Evolutionary conservation across 1,139 yeast genomes (phyloP), one percentile per base, ranked within the genome.

Genomic region (Candida sp.): DNA sequence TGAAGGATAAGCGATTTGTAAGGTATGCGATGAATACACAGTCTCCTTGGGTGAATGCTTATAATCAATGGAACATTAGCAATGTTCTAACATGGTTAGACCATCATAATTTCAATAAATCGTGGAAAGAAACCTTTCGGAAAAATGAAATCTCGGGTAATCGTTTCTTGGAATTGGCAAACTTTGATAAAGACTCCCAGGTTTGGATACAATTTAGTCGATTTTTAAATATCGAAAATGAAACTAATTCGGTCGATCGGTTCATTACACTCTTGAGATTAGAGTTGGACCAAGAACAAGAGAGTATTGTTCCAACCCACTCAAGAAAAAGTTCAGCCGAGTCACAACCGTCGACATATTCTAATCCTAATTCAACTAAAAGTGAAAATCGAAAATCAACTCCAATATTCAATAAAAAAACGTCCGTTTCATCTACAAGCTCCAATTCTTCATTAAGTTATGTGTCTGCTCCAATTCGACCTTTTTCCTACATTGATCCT

Each of bases 41-140:
- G 43, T 49, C 61, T 1, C 49, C 60, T 3, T 46, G 49, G n/a
- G 54, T 52, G 11, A 55, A 51, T 37, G 45, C 60, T 3, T 54
- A 65, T 12, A 56, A 56, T 12, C 58, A 55, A 40, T 89, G 97
- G 97, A 79, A 85, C 4, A 69, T 79, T 52, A 78, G 75, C 12
- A 72, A 86, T 43, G 95, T 89, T 0, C 46, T 75, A 1, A 60
- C 66, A 38, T 90, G 96, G 96, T 70, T 90, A 25, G 84, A 78
- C 12, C 54, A 61, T 21, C 76, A 89, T 57, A 75, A 77, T 30
- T 90, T 90, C 61, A 86, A 87, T 49, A 76, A 74, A 4, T 73
- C 84, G 9, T 90, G 97, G 97, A 70, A 76, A 27, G 79, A 73
- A 8, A 75, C 84, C 7, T 86, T 89, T 58, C 68, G 68, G 33